Conservation (phyloP, 2,329 filamentous ascomycete genomes). For the Verticillium nubilum region DNA sequence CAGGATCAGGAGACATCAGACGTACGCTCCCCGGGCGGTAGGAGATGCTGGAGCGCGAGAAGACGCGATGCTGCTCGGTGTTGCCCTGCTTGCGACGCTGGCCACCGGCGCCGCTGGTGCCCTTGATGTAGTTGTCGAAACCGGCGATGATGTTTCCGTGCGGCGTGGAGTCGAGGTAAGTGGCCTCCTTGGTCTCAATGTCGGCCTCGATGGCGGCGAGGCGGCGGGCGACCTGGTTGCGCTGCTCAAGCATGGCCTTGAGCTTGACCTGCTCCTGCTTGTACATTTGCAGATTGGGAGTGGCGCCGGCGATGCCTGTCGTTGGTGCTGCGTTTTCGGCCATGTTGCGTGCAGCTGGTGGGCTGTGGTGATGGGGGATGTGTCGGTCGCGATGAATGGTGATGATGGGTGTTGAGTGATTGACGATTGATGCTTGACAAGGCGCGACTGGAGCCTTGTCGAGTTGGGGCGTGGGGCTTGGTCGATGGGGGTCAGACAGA, state of each 20-base stretch:
- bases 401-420: background rate
- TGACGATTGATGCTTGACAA: background rate
- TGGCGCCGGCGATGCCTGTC: constrained; percentile 14
- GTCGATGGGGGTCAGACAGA: background rate
- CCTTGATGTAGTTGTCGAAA: constrained; percentile 98
- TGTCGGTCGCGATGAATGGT: background rate
- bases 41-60: constrained; percentile 60
- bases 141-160: constrained; percentile 94
- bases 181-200: constrained; percentile 77
- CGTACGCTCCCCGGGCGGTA: constrained; percentile 37
- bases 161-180: constrained; percentile 86
- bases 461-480: background rate
- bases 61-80: constrained; percentile 68
- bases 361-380: background rate
- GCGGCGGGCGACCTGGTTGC: constrained; percentile 23
- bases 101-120: constrained; percentile 57
- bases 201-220: constrained; percentile 58
- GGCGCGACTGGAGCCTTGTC: background rate
- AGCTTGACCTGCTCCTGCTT: constrained; percentile 44
- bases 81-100: constrained; percentile 60
- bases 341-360: constrained; percentile 1
- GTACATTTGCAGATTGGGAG: constrained; percentile 39
- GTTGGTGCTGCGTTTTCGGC: constrained; percentile 8
- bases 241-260: constrained; percentile 40
- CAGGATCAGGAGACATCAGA: background rate